phyloP scores from a whole-genome alignment of 75 land plant genomes.

The Cupressus sempervirens region DNA sequence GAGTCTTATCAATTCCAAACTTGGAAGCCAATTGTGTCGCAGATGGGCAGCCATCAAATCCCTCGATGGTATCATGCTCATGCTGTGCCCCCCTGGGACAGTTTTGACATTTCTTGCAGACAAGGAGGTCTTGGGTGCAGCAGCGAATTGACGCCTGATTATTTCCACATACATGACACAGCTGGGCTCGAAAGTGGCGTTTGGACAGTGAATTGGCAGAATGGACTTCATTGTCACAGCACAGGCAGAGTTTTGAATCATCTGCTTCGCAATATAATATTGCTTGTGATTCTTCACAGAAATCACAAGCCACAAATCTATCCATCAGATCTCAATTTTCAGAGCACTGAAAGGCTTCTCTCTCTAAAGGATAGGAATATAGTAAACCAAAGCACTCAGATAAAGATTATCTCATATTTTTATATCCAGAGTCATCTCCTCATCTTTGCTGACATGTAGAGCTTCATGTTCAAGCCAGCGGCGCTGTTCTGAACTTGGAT shows the following conservation, averaged over 20 bases:
- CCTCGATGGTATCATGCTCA: slow-evolving; percentile 25
- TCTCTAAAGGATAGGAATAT: no score
- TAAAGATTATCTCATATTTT: neutral
- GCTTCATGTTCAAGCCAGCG: no score
- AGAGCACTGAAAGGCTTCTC: neutral
- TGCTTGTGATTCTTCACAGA: slow-evolving; percentile 34
- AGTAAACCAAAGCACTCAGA: neutral
- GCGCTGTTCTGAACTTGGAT: no score
- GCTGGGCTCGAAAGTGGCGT: slow-evolving; percentile 56
- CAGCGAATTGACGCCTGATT: slow-evolving; percentile 57
- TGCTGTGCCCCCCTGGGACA: slow-evolving; percentile 14
- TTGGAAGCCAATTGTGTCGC: slow-evolving; percentile 33
- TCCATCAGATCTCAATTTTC: neutral
- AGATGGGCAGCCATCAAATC: slow-evolving; percentile 58
- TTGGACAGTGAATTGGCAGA: slow-evolving; percentile 44
- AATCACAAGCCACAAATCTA: slow-evolving; percentile 32
- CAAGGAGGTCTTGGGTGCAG: slow-evolving; percentile 35
- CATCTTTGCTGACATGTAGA: no score
- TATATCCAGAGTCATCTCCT: neutral
- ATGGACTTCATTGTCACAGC: slow-evolving; percentile 68
- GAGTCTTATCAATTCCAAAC: slow-evolving; percentile 32
- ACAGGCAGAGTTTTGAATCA: slow-evolving; percentile 50
- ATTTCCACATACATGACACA: slow-evolving; percentile 64
- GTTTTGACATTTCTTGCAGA: slow-evolving; percentile 68
- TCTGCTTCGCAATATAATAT: slow-evolving; percentile 61